Evolutionary conservation across 2,329 filamentous ascomycete species (phyloP), one percentile per base, ranked within the genome.

Genomic region (Cytospora chrysosperma): DNA sequence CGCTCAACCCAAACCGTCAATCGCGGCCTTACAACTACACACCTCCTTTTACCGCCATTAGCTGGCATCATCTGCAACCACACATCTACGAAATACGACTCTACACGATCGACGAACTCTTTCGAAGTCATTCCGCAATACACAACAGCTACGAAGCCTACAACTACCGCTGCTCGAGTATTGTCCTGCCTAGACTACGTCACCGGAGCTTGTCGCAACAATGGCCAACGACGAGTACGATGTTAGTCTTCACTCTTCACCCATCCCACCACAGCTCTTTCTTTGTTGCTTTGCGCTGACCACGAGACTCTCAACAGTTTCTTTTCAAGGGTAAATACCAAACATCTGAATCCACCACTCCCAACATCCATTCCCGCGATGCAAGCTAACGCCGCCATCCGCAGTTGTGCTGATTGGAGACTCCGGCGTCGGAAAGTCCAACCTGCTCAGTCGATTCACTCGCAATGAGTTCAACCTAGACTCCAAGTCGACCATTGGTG

Each of bases 141-240:
- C 71, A 72, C 67, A 58, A 32, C 65, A 56, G 9, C 63, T 30
- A 61, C 59, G 54, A 59, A 58, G 54, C 56, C 68, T 67, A 63
- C 64, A 66, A 64, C 53, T 56, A 67, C 49, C 58, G 65, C 67
- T 63, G 61, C 68, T 67, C 65, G 66, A 68, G 49, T 55, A 57
- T 37, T 43, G 26, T 47, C 57, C 49, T 37, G 6, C 26, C 40
- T 52, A 56, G 58, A 69, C 67, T 66, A 69, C 68, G 67, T 66
- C 66, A 67, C 69, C 65, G 66, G 66, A 67, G 61, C 64, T 67
- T 64, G 69, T 71, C 74, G 74, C 78, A 82, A 84, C 73, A 80
- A 99, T 98, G 95, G 95, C 94, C 76, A 99, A 98, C 89, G 95
- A 99, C 87, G 95, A 99, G 85, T 99, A 99, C 84, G 95, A 99